A percentile compares a stretch with the other conserved stretches of the same genome.
Conservation (phyloP, 768 basidiomycete species). For the Trametes punicea region DNA sequence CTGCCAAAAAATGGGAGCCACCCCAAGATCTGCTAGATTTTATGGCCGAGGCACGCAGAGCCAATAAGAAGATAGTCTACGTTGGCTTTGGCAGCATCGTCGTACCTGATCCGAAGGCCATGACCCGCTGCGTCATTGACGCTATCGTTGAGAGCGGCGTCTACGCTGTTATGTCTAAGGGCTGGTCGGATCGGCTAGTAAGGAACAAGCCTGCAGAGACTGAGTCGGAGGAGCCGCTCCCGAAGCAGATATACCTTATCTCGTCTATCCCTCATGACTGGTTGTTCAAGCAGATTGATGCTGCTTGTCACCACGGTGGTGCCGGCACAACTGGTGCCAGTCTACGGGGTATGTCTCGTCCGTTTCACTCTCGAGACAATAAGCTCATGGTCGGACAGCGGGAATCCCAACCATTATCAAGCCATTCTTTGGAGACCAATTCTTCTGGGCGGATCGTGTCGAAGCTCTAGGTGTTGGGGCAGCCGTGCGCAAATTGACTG, state of each 20-base stretch:
- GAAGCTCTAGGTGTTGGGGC: slow-evolving; percentile 92
- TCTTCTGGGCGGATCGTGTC: slow-evolving; percentile 98
- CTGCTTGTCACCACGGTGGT: slow-evolving; percentile 98
- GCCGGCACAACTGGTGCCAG: slow-evolving; percentile 96
- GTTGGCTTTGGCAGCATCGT: slow-evolving; percentile 98
- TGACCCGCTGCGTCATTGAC: slow-evolving; percentile 90
- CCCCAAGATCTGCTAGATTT: slow-evolving; percentile 78
- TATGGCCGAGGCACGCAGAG: slow-evolving; percentile 71
- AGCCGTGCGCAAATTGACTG: slow-evolving; percentile 84
- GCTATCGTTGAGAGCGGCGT: slow-evolving; percentile 86
- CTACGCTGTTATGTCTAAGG: slow-evolving; percentile 91
- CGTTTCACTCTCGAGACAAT: not conserved
- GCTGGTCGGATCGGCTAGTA: slow-evolving; percentile 90
- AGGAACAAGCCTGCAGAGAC: slow-evolving; percentile 54
- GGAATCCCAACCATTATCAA: slow-evolving; percentile 94
- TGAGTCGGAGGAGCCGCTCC: slow-evolving; percentile 67
- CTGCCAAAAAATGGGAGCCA: slow-evolving; percentile 85
- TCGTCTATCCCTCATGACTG: slow-evolving; percentile 92
- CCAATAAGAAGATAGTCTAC: slow-evolving; percentile 89
- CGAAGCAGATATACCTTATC: slow-evolving; percentile 79
- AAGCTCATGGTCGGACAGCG: slow-evolving; percentile 40
- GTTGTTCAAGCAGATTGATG: slow-evolving; percentile 91
- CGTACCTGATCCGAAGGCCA: slow-evolving; percentile 87
- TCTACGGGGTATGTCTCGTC: slow-evolving; percentile 61
- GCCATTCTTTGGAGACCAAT: slow-evolving; percentile 98